Evolutionary conservation across 306 rosid species (phyloP).

Genomic region (Pterocarpus santalinus): DNA sequence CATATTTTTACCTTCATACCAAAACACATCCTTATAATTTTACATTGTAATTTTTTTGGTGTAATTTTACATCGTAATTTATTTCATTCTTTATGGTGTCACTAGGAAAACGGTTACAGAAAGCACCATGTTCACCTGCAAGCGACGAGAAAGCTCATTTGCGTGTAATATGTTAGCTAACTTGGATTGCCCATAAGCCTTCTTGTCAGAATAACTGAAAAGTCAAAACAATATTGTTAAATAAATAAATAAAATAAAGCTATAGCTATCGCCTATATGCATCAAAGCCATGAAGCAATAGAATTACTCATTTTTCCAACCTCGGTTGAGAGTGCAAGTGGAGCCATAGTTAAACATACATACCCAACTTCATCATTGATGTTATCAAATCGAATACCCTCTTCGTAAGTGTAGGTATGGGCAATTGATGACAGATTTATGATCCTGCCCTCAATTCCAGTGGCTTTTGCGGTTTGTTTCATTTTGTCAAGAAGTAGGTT

Average conservation of each 20-base stretch:
- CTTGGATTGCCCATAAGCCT: slow-evolving; percentile 94
- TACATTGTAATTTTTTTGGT: too few species aligned
- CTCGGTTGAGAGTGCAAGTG: background rate
- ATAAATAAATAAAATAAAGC: background rate
- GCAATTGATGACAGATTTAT: slow-evolving; percentile 91
- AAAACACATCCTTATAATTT: too few species aligned
- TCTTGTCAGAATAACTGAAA: slow-evolving; percentile 85
- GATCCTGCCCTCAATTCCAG: slow-evolving; percentile 91
- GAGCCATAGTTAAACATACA: background rate
- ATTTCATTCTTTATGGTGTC: background rate
- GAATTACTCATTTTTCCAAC: background rate
- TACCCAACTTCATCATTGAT: slow-evolving; percentile 75
- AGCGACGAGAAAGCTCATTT: slow-evolving; percentile 80
- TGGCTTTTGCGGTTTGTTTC: slow-evolving; percentile 77
- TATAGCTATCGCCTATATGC: background rate
- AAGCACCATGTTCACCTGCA: slow-evolving; percentile 59
- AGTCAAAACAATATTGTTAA: background rate
- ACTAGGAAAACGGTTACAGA: background rate
- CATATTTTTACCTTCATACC: too few species aligned
- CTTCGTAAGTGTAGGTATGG: slow-evolving; percentile 66
- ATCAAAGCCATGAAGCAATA: background rate
- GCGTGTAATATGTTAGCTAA: slow-evolving; percentile 83
- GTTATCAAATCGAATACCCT: slow-evolving; percentile 70
- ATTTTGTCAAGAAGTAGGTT: slow-evolving; percentile 81
- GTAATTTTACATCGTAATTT: background rate